Evolutionary conservation across 2,329 filamentous ascomycete species (phyloP).

Genomic region (Hansfordia pulvinata): DNA sequence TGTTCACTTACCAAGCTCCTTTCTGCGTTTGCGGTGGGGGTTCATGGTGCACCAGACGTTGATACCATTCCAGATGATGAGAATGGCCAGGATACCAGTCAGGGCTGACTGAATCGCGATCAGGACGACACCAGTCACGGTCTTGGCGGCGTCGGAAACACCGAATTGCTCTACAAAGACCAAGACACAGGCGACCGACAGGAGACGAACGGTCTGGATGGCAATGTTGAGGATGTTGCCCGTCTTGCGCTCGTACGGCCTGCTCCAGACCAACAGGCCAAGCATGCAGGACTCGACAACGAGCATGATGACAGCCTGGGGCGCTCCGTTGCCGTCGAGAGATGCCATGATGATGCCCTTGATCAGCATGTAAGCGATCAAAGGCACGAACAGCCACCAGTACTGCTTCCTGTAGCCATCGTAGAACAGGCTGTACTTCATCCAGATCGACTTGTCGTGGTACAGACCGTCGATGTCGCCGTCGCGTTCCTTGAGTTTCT

Average conservation of each 20-base stretch:
- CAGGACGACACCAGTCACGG: slow-evolving; percentile 81
- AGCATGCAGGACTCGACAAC: slow-evolving; percentile 73
- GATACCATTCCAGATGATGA: slow-evolving; percentile 82
- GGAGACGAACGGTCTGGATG: slow-evolving; percentile 77
- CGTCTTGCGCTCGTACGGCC: slow-evolving; percentile 77
- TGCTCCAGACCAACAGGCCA: slow-evolving; percentile 64
- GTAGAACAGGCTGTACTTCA: slow-evolving; percentile 96
- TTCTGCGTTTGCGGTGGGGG: slow-evolving; percentile 76
- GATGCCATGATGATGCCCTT: slow-evolving; percentile 79
- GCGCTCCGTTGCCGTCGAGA: slow-evolving; percentile 71
- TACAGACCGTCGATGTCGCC: slow-evolving; percentile 65
- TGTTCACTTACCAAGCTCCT: slow-evolving; percentile 64
- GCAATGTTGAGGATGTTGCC: slow-evolving; percentile 87
- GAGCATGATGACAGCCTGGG: slow-evolving; percentile 68
- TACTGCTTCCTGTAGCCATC: slow-evolving; percentile 87
- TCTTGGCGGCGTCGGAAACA: slow-evolving; percentile 83
- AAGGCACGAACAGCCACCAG: slow-evolving; percentile 94
- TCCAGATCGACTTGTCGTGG: slow-evolving; percentile 81
- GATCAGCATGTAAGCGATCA: slow-evolving; percentile 79
- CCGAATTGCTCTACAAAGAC: slow-evolving; percentile 90
- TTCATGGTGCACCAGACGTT: slow-evolving; percentile 75
- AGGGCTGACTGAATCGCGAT: slow-evolving; percentile 83
- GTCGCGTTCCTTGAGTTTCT: slow-evolving; percentile 58
- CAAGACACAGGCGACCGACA: slow-evolving; percentile 80
- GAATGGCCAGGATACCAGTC: slow-evolving; percentile 69